These are phyloP conservation scores for Ophiostoma sp. DNA, from an alignment of 2,329 filamentous ascomycete genomes.

Conservation along the genomic window DNA sequence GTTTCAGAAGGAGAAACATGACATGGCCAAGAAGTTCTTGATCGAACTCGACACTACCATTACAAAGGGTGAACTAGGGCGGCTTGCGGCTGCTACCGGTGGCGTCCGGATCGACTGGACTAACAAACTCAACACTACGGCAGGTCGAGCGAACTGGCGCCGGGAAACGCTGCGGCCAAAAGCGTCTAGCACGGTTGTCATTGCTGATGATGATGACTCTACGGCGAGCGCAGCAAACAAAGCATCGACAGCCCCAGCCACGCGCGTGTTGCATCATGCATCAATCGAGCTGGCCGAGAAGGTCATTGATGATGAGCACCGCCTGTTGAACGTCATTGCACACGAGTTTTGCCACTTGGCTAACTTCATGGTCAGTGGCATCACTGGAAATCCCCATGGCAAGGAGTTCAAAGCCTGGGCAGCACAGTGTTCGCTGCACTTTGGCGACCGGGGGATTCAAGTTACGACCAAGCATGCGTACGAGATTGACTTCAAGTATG, in stretches of 20 bases:
- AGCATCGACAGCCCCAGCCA: conserved; percentile 22
- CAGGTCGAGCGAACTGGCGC: conserved; percentile 69
- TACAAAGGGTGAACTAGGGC: conserved; percentile 53
- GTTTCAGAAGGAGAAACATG: conserved; percentile 58
- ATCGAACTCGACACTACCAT: conserved; percentile 62
- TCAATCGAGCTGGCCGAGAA: conserved; percentile 85
- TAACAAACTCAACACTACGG: conserved; percentile 73
- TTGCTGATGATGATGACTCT: background rate
- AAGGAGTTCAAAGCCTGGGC: conserved; percentile 30
- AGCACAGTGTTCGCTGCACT: conserved; percentile 44
- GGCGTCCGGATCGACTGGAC: conserved; percentile 69
- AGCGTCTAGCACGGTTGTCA: background rate
- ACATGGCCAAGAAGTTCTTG: conserved; percentile 60
- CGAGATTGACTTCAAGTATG: conserved; percentile 84
- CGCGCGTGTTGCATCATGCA: conserved; percentile 54
- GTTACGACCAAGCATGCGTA: conserved; percentile 91
- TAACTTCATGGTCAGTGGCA: conserved; percentile 77
- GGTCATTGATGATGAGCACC: conserved; percentile 70
- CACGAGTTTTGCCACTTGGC: conserved; percentile 95
- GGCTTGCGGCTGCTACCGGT: conserved; percentile 57
- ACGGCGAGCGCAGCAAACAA: background rate
- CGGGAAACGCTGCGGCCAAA: conserved; percentile 47
- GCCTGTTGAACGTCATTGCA: conserved; percentile 83
- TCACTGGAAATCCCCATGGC: conserved; percentile 28
- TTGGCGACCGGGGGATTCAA: conserved; percentile 58